A percentile compares a stretch with the other conserved stretches of the same genome.
phyloP scores from a whole-genome alignment of 2,329 filamentous ascomycete genomes.

The Scedosporium boydii region DNA sequence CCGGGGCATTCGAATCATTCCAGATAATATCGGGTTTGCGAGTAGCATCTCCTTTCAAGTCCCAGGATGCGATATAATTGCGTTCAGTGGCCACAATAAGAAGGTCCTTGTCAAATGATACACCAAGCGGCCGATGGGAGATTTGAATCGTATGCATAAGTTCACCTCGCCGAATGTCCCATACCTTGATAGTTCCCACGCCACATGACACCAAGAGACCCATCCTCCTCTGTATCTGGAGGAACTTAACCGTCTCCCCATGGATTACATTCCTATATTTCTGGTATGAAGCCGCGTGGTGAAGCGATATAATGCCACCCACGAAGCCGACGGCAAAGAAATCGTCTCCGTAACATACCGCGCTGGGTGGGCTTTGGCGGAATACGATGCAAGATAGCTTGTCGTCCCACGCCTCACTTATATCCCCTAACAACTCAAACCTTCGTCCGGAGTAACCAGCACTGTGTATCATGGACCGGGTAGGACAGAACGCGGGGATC shows the following conservation, averaged over 20 bases:
- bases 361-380: slow-evolving; percentile 13
- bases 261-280: not conserved
- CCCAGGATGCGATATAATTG: slow-evolving; percentile 19
- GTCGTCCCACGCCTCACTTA: slow-evolving; percentile 20
- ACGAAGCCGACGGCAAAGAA: not conserved
- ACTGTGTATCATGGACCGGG: not conserved
- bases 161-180: not conserved
- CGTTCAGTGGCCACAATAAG: slow-evolving; percentile 18
- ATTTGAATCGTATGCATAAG: not conserved
- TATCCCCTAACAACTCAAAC: slow-evolving; percentile 15
- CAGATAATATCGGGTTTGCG: slow-evolving; percentile 12
- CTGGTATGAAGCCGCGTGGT: not conserved
- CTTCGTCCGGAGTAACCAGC: not conserved
- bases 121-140: not conserved
- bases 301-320: not conserved
- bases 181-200: not conserved
- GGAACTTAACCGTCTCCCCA: not conserved
- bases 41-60: slow-evolving; percentile 13
- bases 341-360: not conserved
- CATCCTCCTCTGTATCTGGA: not conserved
- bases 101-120: slow-evolving; percentile 17
- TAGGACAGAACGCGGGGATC: slow-evolving; percentile 17
- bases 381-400: slow-evolving; percentile 19
- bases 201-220: not conserved
- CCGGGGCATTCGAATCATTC: slow-evolving; percentile 12